These are phyloP conservation scores for Cordyceps fumosorosea DNA, from an alignment of 2,329 filamentous ascomycete genomes.

Conservation along the genomic window DNA sequence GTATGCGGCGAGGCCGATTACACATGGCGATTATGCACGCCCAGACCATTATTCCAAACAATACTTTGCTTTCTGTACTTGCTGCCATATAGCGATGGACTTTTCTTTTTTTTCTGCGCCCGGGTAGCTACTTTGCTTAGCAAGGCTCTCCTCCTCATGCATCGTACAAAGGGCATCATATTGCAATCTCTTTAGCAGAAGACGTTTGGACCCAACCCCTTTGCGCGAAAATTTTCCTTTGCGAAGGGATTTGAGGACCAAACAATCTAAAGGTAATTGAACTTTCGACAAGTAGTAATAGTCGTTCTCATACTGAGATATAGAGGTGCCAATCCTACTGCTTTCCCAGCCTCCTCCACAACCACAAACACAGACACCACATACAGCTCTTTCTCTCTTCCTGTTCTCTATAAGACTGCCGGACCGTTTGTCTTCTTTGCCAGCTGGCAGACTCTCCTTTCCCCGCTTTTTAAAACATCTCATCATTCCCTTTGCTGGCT, in stretches of 20 bases:
- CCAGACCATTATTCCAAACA: neutral
- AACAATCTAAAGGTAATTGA: neutral
- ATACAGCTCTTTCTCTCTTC: too few species aligned
- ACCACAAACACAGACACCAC: too few species aligned
- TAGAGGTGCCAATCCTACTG: too few species aligned
- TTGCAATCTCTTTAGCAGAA: neutral
- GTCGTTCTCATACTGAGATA: too few species aligned
- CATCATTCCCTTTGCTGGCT: neutral
- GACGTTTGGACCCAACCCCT: neutral
- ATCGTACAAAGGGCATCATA: neutral
- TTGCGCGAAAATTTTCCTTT: neutral
- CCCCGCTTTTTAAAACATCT: constrained; percentile 1
- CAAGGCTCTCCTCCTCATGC: neutral
- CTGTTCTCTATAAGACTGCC: neutral
- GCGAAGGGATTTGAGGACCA: neutral
- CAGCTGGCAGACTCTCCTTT: constrained; percentile 8
- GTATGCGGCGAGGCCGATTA: neutral
- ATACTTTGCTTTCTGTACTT: neutral
- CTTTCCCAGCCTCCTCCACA: too few species aligned
- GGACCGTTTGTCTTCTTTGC: constrained; percentile 1
- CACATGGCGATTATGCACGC: neutral
- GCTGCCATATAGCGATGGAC: neutral
- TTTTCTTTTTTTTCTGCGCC: neutral
- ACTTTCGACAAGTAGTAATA: too few species aligned
- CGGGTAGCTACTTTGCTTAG: neutral